Conservation (phyloP, 371 early-diverging fungal species). For the Mortierella sp. region DNA sequence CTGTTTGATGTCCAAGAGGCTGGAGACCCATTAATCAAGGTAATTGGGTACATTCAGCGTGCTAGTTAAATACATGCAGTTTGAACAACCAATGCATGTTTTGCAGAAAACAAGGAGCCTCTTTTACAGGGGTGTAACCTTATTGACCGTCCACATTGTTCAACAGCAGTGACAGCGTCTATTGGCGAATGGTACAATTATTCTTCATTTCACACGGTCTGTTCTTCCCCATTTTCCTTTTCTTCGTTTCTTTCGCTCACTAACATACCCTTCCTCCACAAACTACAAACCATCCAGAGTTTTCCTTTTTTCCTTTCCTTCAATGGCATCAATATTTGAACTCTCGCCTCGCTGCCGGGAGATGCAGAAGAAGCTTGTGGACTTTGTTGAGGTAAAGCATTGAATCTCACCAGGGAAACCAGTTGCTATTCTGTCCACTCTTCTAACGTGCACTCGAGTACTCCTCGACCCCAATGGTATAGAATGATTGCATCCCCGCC, state of each 20-base stretch:
- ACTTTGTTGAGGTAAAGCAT: slow-evolving; percentile 82
- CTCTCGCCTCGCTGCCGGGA: slow-evolving; percentile 77
- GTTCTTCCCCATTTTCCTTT: not conserved
- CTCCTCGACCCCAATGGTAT: not conserved
- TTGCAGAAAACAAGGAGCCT: too few species aligned
- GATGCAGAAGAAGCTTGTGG: slow-evolving; percentile 73
- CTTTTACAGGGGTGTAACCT: too few species aligned
- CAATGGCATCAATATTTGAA: slow-evolving; percentile 51
- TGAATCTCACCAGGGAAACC: not conserved
- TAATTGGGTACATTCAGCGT: too few species aligned
- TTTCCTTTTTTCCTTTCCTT: not conserved
- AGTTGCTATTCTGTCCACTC: too few species aligned
- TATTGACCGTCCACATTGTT: too few species aligned
- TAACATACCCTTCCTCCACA: not conserved
- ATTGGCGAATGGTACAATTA: too few species aligned
- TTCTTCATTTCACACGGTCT: not conserved
- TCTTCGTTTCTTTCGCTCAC: too few species aligned
- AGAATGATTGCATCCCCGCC: slow-evolving; percentile 97
- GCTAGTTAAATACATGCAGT: too few species aligned
- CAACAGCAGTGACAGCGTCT: too few species aligned
- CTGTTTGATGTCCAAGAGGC: too few species aligned
- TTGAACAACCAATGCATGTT: too few species aligned
- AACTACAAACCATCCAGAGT: not conserved
- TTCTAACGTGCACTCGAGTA: not conserved
- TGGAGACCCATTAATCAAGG: too few species aligned